Percentiles rank a stretch among this genome's conserved stretches.
Evolutionary conservation across 1,284 basidiomycete species (phyloP).

Genomic region (Heterobasidion occidentale): DNA sequence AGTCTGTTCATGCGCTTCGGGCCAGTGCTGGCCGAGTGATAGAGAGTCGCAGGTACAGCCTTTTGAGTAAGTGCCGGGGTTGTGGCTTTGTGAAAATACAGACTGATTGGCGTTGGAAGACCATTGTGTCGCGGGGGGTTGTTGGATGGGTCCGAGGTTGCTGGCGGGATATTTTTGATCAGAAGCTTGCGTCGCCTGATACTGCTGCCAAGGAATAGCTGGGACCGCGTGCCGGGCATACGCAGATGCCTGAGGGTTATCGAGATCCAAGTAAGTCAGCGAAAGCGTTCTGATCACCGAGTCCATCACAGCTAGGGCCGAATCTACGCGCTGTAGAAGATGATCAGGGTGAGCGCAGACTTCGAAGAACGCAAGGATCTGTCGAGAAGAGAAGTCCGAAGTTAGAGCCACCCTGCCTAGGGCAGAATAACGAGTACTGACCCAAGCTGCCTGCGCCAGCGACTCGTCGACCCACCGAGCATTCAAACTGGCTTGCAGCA

Average conservation of each 20-base stretch:
- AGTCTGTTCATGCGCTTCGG: slow-evolving; percentile 38
- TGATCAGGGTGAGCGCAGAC: slow-evolving; percentile 59
- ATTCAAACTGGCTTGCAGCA: slow-evolving; percentile 64
- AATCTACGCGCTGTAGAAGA: slow-evolving; percentile 42
- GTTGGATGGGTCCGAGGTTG: too few relatives aligned
- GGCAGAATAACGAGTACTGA: slow-evolving; percentile 23
- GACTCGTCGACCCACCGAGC: slow-evolving; percentile 64
- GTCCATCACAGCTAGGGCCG: slow-evolving; percentile 54
- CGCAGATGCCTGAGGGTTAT: slow-evolving; percentile 30
- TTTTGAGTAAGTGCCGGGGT: neutral
- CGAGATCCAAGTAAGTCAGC: slow-evolving; percentile 39
- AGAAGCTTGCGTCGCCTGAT: too few relatives aligned
- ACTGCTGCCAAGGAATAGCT: too few relatives aligned
- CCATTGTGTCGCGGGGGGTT: neutral
- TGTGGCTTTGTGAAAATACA: neutral
- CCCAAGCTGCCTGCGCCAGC: slow-evolving; percentile 69
- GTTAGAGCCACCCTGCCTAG: neutral
- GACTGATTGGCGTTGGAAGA: neutral
- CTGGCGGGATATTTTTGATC: too few relatives aligned
- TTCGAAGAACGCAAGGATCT: slow-evolving; percentile 68
- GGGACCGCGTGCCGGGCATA: slow-evolving; percentile 23
- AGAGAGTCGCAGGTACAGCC: slow-evolving; percentile 45
- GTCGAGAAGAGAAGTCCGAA: neutral
- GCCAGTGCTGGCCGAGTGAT: slow-evolving; percentile 45
- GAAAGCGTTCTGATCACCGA: slow-evolving; percentile 55